Base-by-base conservation (phyloP, 495 filamentous ascomycete species). In the Thozetella sp. region DNA sequence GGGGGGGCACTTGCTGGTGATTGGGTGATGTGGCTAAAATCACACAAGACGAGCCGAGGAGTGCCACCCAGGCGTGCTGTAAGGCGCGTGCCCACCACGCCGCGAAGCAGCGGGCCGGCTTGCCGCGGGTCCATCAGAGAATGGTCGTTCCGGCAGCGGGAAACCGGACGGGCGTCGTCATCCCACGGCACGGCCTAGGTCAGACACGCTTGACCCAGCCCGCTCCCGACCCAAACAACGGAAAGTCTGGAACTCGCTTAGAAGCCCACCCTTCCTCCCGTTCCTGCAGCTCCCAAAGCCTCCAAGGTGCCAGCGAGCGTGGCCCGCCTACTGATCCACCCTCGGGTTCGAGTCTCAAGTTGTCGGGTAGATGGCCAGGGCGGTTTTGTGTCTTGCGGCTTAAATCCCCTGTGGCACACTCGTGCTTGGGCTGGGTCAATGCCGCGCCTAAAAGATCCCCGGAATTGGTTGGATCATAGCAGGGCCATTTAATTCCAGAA, bases 171-270 rank as follows among this genome's bases (percentile, higher is more conserved):
- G 53, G 54, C 48, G 55, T 56, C 51, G 46, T 56, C 63, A 60
- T 61, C 66, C 27, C 53, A 59, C 52, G 56, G 57, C 43, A 48
- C 43, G 43, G 43, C 11, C n/a, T 11, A n/a, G n/a, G 10, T 48
- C 43, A 59, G 51, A 56, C 43, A 62, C 25, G 34, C 56, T 56
- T 53, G 54, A 25, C 46, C 58, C 55, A 51, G 51, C 34, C 54
- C 24, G 25, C 40, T 55, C 50, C 48, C 43, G 60, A 54, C 54
- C 65, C 60, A 57, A 55, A 26, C 55, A 60, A 45, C 55, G 26
- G 25, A 62, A 61, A 58, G 55, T 43, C 53, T 57, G 66, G 59
- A 57, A 63, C 68, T 66, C 66, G 68, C 70, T 71, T 73, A 66
- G 69, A 68, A 52, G 51, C 61, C 59, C 40, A 24, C 37, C 27